Conservation (phyloP, 2,329 filamentous ascomycete species). For the Aspergillus caelatus region DNA sequence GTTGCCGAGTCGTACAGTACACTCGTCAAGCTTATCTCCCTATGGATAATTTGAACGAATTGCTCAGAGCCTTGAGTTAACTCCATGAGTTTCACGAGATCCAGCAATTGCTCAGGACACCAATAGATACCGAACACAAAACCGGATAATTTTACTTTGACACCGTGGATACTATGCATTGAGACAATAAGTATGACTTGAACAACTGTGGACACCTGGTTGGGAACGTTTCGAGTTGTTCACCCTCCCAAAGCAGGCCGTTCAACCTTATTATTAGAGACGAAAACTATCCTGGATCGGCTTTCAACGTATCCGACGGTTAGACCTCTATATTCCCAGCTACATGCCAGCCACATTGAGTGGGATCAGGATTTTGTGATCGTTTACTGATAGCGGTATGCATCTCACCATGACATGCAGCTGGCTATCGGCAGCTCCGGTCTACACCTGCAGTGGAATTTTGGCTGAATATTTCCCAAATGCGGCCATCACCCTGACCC, state of each 20-base stretch:
- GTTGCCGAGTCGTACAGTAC: not conserved
- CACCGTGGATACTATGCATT: not conserved
- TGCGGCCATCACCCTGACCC: not conserved
- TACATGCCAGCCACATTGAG: not conserved
- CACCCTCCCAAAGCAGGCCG: not conserved
- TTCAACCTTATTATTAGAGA: not conserved
- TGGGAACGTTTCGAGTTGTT: not conserved
- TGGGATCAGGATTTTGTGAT: not conserved
- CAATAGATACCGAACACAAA: not conserved
- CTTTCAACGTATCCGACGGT: not conserved
- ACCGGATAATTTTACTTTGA: not conserved
- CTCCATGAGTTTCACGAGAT: not conserved
- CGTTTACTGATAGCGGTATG: not conserved
- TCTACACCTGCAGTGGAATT: conserved; percentile 1
- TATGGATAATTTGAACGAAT: not conserved
- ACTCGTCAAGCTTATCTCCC: not conserved
- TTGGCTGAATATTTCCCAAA: not conserved
- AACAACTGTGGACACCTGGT: not conserved
- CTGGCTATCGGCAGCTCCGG: conserved; percentile 4
- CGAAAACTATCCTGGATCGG: not conserved
- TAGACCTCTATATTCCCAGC: not conserved
- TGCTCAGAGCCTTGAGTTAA: not conserved
- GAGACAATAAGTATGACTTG: not conserved
- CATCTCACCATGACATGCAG: conserved; percentile 3
- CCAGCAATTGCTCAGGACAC: not conserved